These are phyloP conservation scores for Physcia stellaris DNA, from an alignment of 495 filamentous ascomycete species.

Conservation along the genomic window DNA sequence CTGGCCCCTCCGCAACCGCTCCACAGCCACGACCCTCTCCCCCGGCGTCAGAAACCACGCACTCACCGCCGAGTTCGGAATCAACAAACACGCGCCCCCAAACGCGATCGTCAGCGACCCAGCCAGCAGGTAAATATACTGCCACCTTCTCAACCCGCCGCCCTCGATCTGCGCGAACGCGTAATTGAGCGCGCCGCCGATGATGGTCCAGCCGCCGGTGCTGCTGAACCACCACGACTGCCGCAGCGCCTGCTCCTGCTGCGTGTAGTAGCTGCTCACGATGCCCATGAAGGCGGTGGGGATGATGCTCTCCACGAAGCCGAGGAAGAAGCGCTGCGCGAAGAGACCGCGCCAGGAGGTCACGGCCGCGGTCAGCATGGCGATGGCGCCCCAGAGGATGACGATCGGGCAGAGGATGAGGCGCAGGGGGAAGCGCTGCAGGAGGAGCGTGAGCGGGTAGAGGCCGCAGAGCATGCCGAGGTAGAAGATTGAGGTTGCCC, in stretches of 20 bases:
- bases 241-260: conserved; percentile 50
- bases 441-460: conserved; percentile 55
- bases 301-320: conserved; percentile 53
- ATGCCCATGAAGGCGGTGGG: conserved; percentile 58
- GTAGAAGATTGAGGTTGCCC: conserved; percentile 70
- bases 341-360: conserved; percentile 50
- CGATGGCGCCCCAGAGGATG: conserved; percentile 51
- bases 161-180: conserved; percentile 51
- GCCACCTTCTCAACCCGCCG: conserved; percentile 44
- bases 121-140: conserved; percentile 56
- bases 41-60: conserved; percentile 40
- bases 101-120: conserved; percentile 50
- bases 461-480: conserved; percentile 63
- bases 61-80: conserved; percentile 37
- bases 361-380: conserved; percentile 55
- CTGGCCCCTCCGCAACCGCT: conserved; percentile 37
- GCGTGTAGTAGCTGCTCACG: conserved; percentile 51
- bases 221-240: conserved; percentile 59
- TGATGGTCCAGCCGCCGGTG: conserved; percentile 53
- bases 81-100: conserved; percentile 45
- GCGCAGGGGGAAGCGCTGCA: conserved; percentile 52
- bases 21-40: conserved; percentile 39
- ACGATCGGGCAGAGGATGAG: conserved; percentile 49
- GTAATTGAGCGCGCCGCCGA: conserved; percentile 54
- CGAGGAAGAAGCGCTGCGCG: conserved; percentile 58